A percentile compares a stretch with the other conserved stretches of the same genome.
Conservation (phyloP, 2,329 filamentous ascomycete species). For the Plectosphaerella plurivora region DNA sequence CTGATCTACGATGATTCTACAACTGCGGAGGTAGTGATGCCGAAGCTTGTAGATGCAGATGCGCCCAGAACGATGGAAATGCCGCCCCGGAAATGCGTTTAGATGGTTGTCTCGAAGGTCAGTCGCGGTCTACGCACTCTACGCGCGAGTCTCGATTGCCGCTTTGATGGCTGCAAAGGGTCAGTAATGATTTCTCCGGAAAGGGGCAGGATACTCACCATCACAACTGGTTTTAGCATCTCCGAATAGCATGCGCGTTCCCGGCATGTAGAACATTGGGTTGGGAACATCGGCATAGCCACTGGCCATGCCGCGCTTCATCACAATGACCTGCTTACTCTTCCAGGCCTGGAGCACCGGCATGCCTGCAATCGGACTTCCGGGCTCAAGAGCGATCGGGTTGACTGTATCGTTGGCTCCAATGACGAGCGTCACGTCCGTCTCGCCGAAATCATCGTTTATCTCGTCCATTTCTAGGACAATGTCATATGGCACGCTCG, state of each 20-base stretch:
- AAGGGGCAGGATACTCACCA: slow-evolving; percentile 41
- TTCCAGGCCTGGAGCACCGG: slow-evolving; percentile 91
- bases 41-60: neutral
- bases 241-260: slow-evolving; percentile 87
- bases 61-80: neutral
- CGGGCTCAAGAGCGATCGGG: slow-evolving; percentile 79
- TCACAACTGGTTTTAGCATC: slow-evolving; percentile 83
- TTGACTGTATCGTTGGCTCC: slow-evolving; percentile 93
- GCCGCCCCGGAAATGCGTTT: neutral
- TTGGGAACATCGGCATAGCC: slow-evolving; percentile 90
- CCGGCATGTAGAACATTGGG: slow-evolving; percentile 89
- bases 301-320: slow-evolving; percentile 88
- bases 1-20: neutral
- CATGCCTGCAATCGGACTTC: slow-evolving; percentile 85
- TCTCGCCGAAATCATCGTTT: slow-evolving; percentile 85
- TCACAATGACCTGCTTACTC: slow-evolving; percentile 87
- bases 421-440: slow-evolving; percentile 82
- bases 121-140: neutral
- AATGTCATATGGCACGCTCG: slow-evolving; percentile 84
- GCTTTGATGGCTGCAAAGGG: slow-evolving; percentile 31
- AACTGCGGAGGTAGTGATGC: neutral
- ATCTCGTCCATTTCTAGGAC: slow-evolving; percentile 96
- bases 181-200: slow-evolving; percentile 5
- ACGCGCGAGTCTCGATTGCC: slow-evolving; percentile 25
- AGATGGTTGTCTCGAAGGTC: neutral